phyloP scores from a whole-genome alignment of 75 land plant species.

The Cupressus sempervirens region DNA sequence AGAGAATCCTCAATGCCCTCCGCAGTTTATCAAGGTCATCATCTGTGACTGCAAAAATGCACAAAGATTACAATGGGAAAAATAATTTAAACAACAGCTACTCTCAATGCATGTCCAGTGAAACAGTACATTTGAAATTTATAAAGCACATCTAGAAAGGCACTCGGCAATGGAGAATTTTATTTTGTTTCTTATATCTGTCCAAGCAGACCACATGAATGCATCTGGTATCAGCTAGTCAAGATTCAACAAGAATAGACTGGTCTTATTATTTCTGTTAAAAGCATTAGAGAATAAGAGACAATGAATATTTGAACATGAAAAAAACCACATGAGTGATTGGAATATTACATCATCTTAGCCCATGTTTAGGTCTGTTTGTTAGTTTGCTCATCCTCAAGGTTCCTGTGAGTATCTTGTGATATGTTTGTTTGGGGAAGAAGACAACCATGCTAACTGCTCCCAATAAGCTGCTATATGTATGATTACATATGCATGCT shows the following conservation, averaged over 20 bases:
- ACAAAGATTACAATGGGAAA: neutral
- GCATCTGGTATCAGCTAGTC: neutral
- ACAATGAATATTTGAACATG: neutral
- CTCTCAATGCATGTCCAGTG: neutral
- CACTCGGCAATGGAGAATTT: neutral
- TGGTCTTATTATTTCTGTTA: neutral
- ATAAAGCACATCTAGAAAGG: neutral
- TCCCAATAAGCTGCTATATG: too few relatives aligned
- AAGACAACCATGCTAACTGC: too few relatives aligned
- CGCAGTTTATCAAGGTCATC: conserved; percentile 31
- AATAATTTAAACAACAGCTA: neutral
- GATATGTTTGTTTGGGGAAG: too few relatives aligned
- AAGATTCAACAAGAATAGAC: neutral
- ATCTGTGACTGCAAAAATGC: conserved; percentile 22
- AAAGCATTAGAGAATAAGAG: neutral
- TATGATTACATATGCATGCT: too few relatives aligned
- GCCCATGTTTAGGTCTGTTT: too few relatives aligned
- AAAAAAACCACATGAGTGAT: neutral
- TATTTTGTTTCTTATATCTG: neutral
- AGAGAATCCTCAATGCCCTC: conserved; percentile 29
- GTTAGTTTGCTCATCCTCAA: too few relatives aligned
- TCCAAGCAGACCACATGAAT: neutral
- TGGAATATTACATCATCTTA: too few relatives aligned
- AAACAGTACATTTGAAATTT: neutral
- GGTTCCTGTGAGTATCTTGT: too few relatives aligned